Evolutionary conservation across 1,284 basidiomycete species (phyloP).

Genomic region (Grifola frondosa): DNA sequence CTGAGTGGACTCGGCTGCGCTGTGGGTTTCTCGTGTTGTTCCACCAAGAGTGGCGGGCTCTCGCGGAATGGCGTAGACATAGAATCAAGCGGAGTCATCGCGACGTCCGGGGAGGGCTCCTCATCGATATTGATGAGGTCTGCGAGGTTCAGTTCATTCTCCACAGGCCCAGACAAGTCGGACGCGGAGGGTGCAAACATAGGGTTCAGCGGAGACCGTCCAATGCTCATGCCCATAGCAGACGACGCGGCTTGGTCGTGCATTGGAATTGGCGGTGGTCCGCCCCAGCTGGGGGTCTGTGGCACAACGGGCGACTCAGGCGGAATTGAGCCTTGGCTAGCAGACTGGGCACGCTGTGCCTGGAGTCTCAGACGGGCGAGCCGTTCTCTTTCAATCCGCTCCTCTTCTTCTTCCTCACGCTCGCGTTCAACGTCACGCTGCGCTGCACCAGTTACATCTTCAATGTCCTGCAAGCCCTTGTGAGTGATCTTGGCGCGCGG

Average conservation of each 20-base stretch:
- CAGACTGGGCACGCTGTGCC: conserved; percentile 31
- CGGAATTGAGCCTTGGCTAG: conserved; percentile 46
- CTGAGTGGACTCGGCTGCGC: conserved; percentile 21
- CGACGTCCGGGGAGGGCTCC: conserved; percentile 40
- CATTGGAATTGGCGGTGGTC: conserved; percentile 51
- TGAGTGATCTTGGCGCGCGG: conserved; percentile 87
- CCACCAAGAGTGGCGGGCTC: conserved; percentile 6
- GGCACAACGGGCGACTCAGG: conserved; percentile 62
- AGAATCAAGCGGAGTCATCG: conserved; percentile 19
- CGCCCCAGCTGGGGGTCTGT: conserved; percentile 53
- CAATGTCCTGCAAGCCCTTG: conserved; percentile 86
- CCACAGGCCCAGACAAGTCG: conserved; percentile 38
- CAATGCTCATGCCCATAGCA: conserved; percentile 19
- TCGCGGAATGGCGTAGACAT: conserved; percentile 18
- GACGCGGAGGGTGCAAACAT: conserved; percentile 44
- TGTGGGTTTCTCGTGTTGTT: conserved; percentile 4
- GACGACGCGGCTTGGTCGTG: conserved; percentile 34
- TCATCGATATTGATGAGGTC: conserved; percentile 81
- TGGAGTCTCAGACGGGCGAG: conserved; percentile 50
- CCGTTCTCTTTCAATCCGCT: conserved; percentile 62
- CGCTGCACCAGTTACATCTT: conserved; percentile 62
- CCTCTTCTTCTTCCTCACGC: conserved; percentile 53
- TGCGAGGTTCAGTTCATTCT: conserved; percentile 68
- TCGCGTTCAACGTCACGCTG: conserved; percentile 56
- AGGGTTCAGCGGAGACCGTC: conserved; percentile 36